Conservation (phyloP, 345 rosid species). For the Erysimum cheiranthoides region DNA sequence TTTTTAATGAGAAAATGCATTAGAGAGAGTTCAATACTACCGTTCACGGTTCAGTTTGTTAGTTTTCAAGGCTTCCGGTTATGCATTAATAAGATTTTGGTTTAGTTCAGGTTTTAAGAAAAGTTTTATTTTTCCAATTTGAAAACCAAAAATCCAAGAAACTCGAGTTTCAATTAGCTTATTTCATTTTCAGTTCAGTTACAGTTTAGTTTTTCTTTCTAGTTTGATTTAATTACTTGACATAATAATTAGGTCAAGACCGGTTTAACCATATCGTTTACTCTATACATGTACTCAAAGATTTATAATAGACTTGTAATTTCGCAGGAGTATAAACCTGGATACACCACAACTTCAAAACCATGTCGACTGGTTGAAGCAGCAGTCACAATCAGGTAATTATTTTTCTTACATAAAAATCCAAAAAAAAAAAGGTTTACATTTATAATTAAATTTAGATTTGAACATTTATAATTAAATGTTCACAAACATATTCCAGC, state of each 20-base stretch:
- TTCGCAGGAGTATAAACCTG: slow-evolving; percentile 72
- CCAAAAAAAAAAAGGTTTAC: neutral
- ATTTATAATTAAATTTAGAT: neutral
- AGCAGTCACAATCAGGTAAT: slow-evolving; percentile 66
- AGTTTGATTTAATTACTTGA: neutral
- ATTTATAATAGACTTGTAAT: neutral
- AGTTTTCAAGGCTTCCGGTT: too few relatives aligned
- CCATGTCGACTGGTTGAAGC: slow-evolving; percentile 59
- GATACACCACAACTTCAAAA: slow-evolving; percentile 68
- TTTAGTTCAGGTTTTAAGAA: too few relatives aligned
- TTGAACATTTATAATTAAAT: neutral
- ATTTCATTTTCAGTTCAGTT: neutral
- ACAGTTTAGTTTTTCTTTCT: neutral
- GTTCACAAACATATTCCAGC: neutral
- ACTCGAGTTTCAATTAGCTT: neutral
- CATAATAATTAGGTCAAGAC: neutral
- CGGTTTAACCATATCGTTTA: neutral
- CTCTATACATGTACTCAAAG: neutral
- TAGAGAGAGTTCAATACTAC: neutral
- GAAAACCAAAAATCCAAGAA: too few relatives aligned
- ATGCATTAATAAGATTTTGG: neutral
- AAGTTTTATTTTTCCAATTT: too few relatives aligned
- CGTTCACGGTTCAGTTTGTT: too few relatives aligned
- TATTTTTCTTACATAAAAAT: slow-evolving; percentile 7
- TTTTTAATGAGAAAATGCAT: neutral